Base-by-base conservation (phyloP, 495 filamentous ascomycete species). In the Penicillium crystallinum region DNA sequence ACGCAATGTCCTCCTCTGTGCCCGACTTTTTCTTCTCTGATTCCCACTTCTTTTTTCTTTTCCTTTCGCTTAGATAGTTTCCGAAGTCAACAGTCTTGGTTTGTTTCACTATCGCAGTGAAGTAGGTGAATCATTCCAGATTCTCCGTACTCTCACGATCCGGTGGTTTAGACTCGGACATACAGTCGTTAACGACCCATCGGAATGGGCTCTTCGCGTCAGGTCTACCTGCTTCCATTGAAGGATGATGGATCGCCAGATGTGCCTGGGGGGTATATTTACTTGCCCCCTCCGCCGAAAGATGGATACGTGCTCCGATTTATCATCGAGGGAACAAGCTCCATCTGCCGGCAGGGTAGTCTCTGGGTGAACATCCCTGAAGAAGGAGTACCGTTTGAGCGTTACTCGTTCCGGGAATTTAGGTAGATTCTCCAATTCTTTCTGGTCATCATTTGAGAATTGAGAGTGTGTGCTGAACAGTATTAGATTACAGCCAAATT, bases 311-410 rank as follows among this genome's bases (percentile, higher is more conserved):
- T 80, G 40, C 77, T 99, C 37, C 84, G 95, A 22, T 97, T 99
- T 68, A 82, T 88, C 36, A 95, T 99, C 61, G 91, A 97, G 68
- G 95, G 95, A 44, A 91, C 90, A 38, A 96, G 91, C 68, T 95
- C 93, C 34, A 95, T 97, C 73, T 96, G 90, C 70, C 80, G 90
- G 43, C 77, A 96, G 64, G 95, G 95, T 35, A 95, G 87, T 58
- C 76, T 99, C 46, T 97, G 93, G 92, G 87, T 93, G 50, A 97
- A 99, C 68, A 86, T 96, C 48, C 95, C 95, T 2, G 81, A 83
- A 54, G 77, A 80, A 55, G 90, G 85, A 39, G 74, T 81, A 49
- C 71, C 79, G 11, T 97, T 97, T 61, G 75, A 80, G 41, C 83
- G 95, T 51, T 75, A 85, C 57, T 77, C 80, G 8, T 99, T 92